Base-by-base conservation (phyloP, 768 basidiomycete genomes). In the Porphyrellus cyaneotinctus region DNA sequence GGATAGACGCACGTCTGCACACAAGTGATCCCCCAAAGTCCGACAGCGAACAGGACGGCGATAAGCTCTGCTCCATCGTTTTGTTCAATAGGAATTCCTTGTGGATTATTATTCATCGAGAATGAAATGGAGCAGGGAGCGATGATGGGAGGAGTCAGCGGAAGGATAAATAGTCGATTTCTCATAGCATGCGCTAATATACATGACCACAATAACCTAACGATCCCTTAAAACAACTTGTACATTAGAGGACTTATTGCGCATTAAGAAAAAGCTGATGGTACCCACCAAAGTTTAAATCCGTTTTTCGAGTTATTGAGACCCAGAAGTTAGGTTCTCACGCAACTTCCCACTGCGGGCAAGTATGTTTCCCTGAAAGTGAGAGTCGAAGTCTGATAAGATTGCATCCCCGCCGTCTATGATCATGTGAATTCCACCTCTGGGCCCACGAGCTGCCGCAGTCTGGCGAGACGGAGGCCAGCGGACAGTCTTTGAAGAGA, bases 11-110 rank as follows among this genome's bases (percentile, higher is more conserved):
- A 63, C 62, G 62, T 53, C 31, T 62, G 61, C 7, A 53, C 49
- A 41, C 61, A 62, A 35, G 61, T 64, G 41, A 64, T 54, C 8
- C 62, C 62, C 62, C 62, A 62, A 12, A 62, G 62, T 20, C 54
- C 61, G 32, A 64, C 59, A 22, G 62, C 43, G 41, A 61, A 47
- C 11, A 62, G 15, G 36, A 53, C 44, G 4, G 49, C 54, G 41
- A 62, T 28, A 15, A 62, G 61, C 15, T 58, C 54, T 3, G 61
- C 38, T 38, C 61, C 61, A 28, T 51, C 53, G 23, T 59, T 15
- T 7, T 20, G 20, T 12, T 18, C 15, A 14, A 62, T 17, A 23
- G 45, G 23, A 31, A 45, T 3, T 11, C 9, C 6, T 12, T 26
- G 17, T 28, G 32, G 6, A 33, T 36, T 13, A n/a, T 39, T n/a